These are phyloP conservation scores for Dryadomyces quercus-mongolicae DNA, from an alignment of 2,329 filamentous ascomycete genomes.

Conservation along the genomic window DNA sequence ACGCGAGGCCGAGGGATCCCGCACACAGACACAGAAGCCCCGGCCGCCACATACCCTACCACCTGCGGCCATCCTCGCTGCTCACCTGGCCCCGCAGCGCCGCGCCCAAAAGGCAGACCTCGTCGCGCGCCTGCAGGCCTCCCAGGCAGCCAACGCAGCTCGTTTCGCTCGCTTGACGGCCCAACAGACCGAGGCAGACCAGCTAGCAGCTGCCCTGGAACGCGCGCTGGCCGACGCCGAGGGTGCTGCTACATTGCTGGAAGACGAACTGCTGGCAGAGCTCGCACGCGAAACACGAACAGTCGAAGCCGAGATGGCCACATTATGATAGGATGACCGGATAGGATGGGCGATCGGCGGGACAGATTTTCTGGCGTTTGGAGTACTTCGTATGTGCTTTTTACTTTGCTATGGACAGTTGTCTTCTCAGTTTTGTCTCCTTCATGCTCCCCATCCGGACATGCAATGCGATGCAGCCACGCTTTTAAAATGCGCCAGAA, in stretches of 20 bases:
- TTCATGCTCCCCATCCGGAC: too few relatives aligned
- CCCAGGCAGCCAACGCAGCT: slow-evolving; percentile 42
- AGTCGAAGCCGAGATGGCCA: slow-evolving; percentile 28
- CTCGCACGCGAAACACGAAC: slow-evolving; percentile 37
- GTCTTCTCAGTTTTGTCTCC: too few relatives aligned
- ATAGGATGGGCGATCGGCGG: not conserved
- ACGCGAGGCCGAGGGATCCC: slow-evolving; percentile 13
- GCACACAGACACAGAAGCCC: not conserved
- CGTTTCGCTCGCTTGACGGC: slow-evolving; percentile 36
- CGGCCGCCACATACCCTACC: slow-evolving; percentile 44
- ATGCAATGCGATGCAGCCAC: too few relatives aligned
- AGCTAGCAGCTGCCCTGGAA: slow-evolving; percentile 37
- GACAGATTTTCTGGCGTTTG: not conserved
- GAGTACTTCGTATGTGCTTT: too few relatives aligned
- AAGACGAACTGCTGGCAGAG: slow-evolving; percentile 25
- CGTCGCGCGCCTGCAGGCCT: slow-evolving; percentile 43
- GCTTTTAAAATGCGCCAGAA: not conserved
- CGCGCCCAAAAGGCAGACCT: slow-evolving; percentile 41
- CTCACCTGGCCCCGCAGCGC: slow-evolving; percentile 42
- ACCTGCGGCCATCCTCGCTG: slow-evolving; percentile 36
- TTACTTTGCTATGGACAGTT: too few relatives aligned
- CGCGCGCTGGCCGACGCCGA: slow-evolving; percentile 40
- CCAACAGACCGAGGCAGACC: slow-evolving; percentile 44
- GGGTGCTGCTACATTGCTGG: slow-evolving; percentile 35
- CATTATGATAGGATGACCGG: not conserved